These are phyloP conservation scores for Acarospora socialis DNA, from an alignment of 2,329 filamentous ascomycete species.

Conservation along the genomic window DNA sequence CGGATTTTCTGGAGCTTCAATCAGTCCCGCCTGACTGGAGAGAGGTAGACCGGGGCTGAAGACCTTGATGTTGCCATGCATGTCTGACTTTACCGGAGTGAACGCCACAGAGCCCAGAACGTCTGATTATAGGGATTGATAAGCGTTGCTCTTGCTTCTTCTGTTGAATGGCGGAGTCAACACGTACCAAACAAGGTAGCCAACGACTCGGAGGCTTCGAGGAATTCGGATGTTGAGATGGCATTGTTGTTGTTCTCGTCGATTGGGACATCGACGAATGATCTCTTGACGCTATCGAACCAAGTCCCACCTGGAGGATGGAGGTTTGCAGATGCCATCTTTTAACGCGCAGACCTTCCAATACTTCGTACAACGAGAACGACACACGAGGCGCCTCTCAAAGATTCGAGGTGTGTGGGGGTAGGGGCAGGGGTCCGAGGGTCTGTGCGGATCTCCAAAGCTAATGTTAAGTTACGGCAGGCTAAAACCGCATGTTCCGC, in stretches of 20 bases:
- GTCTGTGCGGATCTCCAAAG: too few species aligned
- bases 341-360: too few species aligned
- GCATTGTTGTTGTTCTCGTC: slow-evolving; percentile 59
- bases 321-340: too few species aligned
- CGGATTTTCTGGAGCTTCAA: slow-evolving; percentile 59
- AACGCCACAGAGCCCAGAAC: slow-evolving; percentile 59
- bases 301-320: slow-evolving; percentile 57
- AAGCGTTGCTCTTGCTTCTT: too few species aligned
- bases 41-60: slow-evolving; percentile 11
- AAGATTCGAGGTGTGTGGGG: too few species aligned
- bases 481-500: too few species aligned
- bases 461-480: too few species aligned
- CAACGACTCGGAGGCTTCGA: slow-evolving; percentile 78
- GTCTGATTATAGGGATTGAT: slow-evolving; percentile 28
- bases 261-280: slow-evolving; percentile 71
- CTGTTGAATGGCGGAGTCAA: not conserved
- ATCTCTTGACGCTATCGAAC: slow-evolving; percentile 71
- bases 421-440: too few species aligned
- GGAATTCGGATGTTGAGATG: slow-evolving; percentile 72
- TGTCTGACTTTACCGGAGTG: slow-evolving; percentile 78
- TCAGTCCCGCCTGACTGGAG: slow-evolving; percentile 4
- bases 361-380: too few species aligned
- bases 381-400: too few species aligned
- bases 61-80: slow-evolving; percentile 84
- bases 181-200: slow-evolving; percentile 68